A percentile compares a stretch with the other conserved stretches of the same genome.
These are phyloP conservation scores for Candida pseudoglaebosa DNA, from an alignment of 805 yeast species.

Conservation along the genomic window DNA sequence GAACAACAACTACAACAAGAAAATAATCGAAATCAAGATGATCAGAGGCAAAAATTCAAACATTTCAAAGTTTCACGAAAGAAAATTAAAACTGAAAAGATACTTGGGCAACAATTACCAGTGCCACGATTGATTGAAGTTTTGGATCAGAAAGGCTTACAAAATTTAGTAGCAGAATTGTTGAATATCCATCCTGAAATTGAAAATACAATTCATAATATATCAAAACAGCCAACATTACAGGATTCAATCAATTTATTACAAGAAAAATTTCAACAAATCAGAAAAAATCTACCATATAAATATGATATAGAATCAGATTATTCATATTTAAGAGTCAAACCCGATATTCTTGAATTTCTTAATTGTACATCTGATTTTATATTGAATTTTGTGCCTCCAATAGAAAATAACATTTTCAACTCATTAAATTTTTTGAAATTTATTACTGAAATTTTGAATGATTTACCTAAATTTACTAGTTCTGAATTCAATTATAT, in stretches of 20 bases:
- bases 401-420: conserved; percentile 52
- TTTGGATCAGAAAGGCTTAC: conserved; percentile 54
- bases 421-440: conserved; percentile 60
- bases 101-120: conserved; percentile 59
- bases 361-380: conserved; percentile 70
- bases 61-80: conserved; percentile 12
- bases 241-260: conserved; percentile 50
- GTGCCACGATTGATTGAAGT: conserved; percentile 63
- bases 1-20: not conserved
- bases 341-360: conserved; percentile 64
- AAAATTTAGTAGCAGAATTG: conserved; percentile 47
- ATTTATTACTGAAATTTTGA: conserved; percentile 55
- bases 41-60: conserved; percentile 4
- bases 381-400: conserved; percentile 68
- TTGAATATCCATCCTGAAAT: conserved; percentile 63
- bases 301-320: conserved; percentile 70
- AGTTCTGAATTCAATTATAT: conserved; percentile 53
- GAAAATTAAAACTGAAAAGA: conserved; percentile 38
- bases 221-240: conserved; percentile 59
- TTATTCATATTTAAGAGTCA: conserved; percentile 72
- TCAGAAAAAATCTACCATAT: conserved; percentile 60
- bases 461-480: conserved; percentile 62
- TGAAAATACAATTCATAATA: conserved; percentile 42
- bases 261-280: conserved; percentile 39
- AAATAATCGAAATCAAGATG: too few species aligned